Percentiles rank a stretch among this genome's conserved stretches.
These are phyloP conservation scores for Fraxinus dipetala DNA, from an alignment of 305 asterid genomes.

Conservation along the genomic window DNA sequence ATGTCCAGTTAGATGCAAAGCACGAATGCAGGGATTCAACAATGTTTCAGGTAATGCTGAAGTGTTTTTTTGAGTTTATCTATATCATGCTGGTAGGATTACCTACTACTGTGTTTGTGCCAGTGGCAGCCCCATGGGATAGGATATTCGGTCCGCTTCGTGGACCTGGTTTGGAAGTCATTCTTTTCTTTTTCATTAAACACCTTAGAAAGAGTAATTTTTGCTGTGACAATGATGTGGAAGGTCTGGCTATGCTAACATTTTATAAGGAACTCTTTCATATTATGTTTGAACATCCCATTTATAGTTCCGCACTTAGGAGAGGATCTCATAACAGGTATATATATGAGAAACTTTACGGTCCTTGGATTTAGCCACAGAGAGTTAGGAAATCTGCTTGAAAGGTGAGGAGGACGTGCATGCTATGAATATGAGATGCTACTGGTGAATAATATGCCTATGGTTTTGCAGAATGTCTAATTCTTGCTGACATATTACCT, in stretches of 20 bases:
- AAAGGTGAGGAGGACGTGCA: conserved; percentile 6
- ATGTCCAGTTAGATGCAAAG: conserved; percentile 90
- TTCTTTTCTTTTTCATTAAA: neutral
- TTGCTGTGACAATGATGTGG: conserved; percentile 2
- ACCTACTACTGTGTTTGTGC: conserved; percentile 11
- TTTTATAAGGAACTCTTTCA: neutral
- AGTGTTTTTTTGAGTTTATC: conserved; percentile 24
- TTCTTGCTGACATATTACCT: conserved; percentile 23
- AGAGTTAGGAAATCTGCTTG: conserved; percentile 12
- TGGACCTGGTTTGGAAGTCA: neutral
- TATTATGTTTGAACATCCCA: conserved; percentile 3
- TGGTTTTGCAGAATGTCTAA: conserved; percentile 24
- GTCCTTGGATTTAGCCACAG: neutral
- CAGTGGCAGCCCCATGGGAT: conserved; percentile 7
- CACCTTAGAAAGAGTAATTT: neutral
- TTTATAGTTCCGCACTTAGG: conserved; percentile 4
- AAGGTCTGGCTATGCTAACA: neutral
- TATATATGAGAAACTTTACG: neutral
- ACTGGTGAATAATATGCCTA: conserved; percentile 19
- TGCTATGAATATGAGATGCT: neutral
- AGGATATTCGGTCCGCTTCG: conserved; percentile 9
- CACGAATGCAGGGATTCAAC: conserved; percentile 85
- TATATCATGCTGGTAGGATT: conserved; percentile 26
- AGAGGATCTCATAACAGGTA: conserved; percentile 5
- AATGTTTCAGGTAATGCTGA: conserved; percentile 58